Evolutionary conservation across 306 rosid species (phyloP), one percentile per base, ranked within the genome.

Genomic region (Lathyrus tuberosus): DNA sequence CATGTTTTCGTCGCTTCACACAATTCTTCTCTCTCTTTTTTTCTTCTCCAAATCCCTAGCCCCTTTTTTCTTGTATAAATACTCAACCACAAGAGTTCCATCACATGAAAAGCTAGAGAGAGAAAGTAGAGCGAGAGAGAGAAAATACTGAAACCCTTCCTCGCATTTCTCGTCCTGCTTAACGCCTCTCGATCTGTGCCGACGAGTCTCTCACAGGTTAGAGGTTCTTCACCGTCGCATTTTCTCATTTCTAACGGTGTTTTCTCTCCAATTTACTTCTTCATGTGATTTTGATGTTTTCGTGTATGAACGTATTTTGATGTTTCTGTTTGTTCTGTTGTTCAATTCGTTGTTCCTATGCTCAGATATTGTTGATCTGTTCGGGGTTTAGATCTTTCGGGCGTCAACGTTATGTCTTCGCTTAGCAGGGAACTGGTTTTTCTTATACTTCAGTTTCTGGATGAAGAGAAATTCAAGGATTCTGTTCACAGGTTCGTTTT

Each of bases 381-480:
- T 59, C 67, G 68, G 82, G 82, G 72, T 66, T 51, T 82, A 62
- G 91, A 84, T 87, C 91, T 79, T 81, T 76, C 71, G 3, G 1
- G 80, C 48, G 53, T 56, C 78, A 44, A 80, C 79, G 82, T 68
- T 66, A 95, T 95, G 99, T 87, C 99, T 73, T 95, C 99, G 79
- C 89, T 95, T 9, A 95, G 99, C 95, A 89, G 99, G 74, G 99
- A 95, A 73, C 95, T 95, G 13, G 99, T 91, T 44, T 95, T 95
- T 87, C 96, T 95, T 51, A 95, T 95, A 89, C 99, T 95, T 78
- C 99, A 95, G 88, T 95, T 95, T 86, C 90, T 95, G 2, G 99
- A 95, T 48, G 99, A 95, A 84, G 99, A 95, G 82, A 95, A 95
- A 91, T 95, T 91, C 72, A 95, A 91, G 79, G 99, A 91, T 69